These are phyloP conservation scores for Tetramitus jugosus DNA, from an alignment of 208 protist genomes.

Conservation along the genomic window DNA sequence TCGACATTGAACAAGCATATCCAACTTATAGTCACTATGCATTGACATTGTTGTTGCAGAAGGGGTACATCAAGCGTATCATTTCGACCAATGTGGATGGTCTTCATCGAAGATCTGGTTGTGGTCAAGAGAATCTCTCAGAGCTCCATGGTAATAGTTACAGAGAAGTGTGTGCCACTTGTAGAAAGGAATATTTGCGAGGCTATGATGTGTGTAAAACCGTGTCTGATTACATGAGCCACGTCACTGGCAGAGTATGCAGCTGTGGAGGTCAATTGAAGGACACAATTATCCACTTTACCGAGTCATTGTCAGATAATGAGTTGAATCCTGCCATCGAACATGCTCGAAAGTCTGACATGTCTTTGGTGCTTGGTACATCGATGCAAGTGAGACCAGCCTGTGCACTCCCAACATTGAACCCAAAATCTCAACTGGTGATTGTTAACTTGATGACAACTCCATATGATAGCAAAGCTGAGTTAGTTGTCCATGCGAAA, in stretches of 20 bases:
- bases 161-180: not conserved
- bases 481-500: not conserved
- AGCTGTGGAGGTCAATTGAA: slow-evolving; percentile 11
- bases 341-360: not conserved
- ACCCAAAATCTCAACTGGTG: not conserved
- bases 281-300: slow-evolving; percentile 25
- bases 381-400: not conserved
- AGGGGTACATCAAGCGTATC: not conserved
- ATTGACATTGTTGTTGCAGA: not conserved
- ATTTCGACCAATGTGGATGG: slow-evolving; percentile 25
- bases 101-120: slow-evolving; percentile 25
- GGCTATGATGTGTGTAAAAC: slow-evolving; percentile 10
- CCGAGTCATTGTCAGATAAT: not conserved
- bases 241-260: slow-evolving; percentile 17
- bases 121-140: not conserved
- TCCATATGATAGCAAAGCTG: not conserved
- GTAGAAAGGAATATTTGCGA: slow-evolving; percentile 18
- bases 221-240: not conserved
- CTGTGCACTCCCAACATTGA: not conserved
- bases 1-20: not conserved
- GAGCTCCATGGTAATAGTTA: slow-evolving; percentile 29
- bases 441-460: slow-evolving; percentile 22
- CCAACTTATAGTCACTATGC: not conserved
- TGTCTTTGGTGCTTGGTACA: not conserved
- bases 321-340: not conserved